Percentiles rank a stretch among this genome's conserved stretches.
These are phyloP conservation scores for Metschnikowia matae DNA, from an alignment of 805 yeast species.

Conservation along the genomic window DNA sequence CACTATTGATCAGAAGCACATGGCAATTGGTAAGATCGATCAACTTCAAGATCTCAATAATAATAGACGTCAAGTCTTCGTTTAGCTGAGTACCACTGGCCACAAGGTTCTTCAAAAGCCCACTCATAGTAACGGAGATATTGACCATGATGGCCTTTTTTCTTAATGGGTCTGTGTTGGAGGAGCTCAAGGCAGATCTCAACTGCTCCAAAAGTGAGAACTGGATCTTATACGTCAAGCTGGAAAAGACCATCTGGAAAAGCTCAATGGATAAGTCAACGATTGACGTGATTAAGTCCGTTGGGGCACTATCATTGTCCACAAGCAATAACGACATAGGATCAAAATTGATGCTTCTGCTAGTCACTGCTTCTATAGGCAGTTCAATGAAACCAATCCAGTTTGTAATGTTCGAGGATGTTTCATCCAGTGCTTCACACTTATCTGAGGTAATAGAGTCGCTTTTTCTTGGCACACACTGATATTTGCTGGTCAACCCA, in stretches of 20 bases:
- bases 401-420: background rate
- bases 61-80: constrained; percentile 36
- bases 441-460: background rate
- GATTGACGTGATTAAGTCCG: constrained; percentile 35
- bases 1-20: constrained; percentile 48
- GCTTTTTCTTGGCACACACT: background rate
- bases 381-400: constrained; percentile 36
- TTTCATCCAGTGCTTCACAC: background rate
- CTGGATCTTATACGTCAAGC: constrained; percentile 73
- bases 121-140: constrained; percentile 59
- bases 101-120: constrained; percentile 29
- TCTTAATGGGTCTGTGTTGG: constrained; percentile 30
- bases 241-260: constrained; percentile 66
- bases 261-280: constrained; percentile 79
- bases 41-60: constrained; percentile 49
- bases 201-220: constrained; percentile 82
- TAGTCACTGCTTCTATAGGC: constrained; percentile 19
- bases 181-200: constrained; percentile 46
- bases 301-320: constrained; percentile 24
- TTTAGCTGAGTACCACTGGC: constrained; percentile 22
- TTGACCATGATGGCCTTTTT: constrained; percentile 55
- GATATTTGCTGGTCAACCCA: constrained; percentile 52
- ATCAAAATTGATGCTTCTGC: constrained; percentile 31
- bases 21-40: constrained; percentile 38
- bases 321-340: constrained; percentile 26